Evolutionary conservation across 495 filamentous ascomycete species (phyloP).

Genomic region (Daldinia decipiens): DNA sequence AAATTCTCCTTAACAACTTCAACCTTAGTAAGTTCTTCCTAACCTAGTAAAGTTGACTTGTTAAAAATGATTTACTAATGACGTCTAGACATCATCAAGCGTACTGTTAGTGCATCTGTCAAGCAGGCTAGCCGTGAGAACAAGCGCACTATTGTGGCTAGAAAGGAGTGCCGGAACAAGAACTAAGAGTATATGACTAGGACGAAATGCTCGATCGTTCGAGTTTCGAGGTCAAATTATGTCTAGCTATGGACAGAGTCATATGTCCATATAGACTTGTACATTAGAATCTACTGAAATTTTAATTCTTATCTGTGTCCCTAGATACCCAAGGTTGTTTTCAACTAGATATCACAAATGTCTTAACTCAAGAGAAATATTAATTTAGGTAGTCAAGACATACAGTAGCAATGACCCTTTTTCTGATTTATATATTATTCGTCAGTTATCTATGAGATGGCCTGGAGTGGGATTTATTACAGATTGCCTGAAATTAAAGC

Average conservation of each 20-base stretch:
- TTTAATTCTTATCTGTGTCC: not conserved
- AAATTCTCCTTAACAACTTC: conserved; percentile 48
- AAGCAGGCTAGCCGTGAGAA: conserved; percentile 39
- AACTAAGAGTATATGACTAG: conserved; percentile 10
- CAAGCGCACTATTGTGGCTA: conserved; percentile 37
- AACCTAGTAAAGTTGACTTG: not conserved
- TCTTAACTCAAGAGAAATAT: too few species aligned
- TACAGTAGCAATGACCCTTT: too few species aligned
- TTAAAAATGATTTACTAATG: conserved; percentile 24
- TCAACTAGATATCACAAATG: too few species aligned
- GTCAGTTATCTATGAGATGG: too few species aligned
- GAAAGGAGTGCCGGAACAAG: conserved; percentile 35
- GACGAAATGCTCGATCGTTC: not conserved
- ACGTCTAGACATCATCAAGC: conserved; percentile 49
- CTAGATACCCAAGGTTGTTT: too few species aligned
- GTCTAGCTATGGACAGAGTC: not conserved
- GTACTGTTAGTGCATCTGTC: conserved; percentile 48
- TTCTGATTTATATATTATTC: too few species aligned
- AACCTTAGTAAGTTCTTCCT: conserved; percentile 47
- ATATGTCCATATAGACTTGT: not conserved
- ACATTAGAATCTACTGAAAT: not conserved
- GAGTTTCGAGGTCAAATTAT: not conserved
- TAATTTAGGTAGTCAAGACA: too few species aligned
- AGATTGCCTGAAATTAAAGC: too few species aligned
- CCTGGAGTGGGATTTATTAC: too few species aligned